These are phyloP conservation scores for Mrakia gelida DNA, from an alignment of 768 basidiomycete genomes.

Conservation along the genomic window DNA sequence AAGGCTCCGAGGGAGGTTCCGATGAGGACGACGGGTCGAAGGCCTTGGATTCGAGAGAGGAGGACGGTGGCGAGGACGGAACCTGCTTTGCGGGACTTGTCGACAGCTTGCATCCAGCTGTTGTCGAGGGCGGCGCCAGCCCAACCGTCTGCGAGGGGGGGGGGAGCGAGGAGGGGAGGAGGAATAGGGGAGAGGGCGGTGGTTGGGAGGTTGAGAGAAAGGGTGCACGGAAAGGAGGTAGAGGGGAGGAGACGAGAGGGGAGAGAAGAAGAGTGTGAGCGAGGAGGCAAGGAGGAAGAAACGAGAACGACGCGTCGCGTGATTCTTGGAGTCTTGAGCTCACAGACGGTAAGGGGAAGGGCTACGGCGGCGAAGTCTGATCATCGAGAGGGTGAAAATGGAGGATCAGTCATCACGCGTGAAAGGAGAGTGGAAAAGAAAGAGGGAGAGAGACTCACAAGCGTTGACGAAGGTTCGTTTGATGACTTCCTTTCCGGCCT, in stretches of 20 bases:
- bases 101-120: slow-evolving; percentile 44
- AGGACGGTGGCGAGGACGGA: slow-evolving; percentile 49
- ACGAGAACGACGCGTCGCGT: not conserved
- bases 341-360: slow-evolving; percentile 33
- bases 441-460: slow-evolving; percentile 43
- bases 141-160: slow-evolving; percentile 35
- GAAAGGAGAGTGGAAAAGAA: slow-evolving; percentile 34
- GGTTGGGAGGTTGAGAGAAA: no score
- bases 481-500: slow-evolving; percentile 47
- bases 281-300: not conserved
- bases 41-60: slow-evolving; percentile 49
- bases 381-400: not conserved
- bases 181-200: not conserved
- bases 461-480: slow-evolving; percentile 49
- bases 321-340: not conserved
- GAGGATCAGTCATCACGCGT: slow-evolving; percentile 19
- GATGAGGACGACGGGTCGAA: slow-evolving; percentile 48
- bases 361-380: slow-evolving; percentile 33
- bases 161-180: no score
- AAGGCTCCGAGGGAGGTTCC: slow-evolving; percentile 50
- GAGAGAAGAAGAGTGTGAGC: not conserved
- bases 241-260: not conserved
- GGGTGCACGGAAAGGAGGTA: no score
- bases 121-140: slow-evolving; percentile 44
- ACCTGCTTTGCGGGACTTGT: slow-evolving; percentile 50